Percentiles rank a stretch among this genome's conserved stretches.
phyloP scores from a whole-genome alignment of 1,139 yeast species.

The Pneumocystis wakefieldiae region DNA sequence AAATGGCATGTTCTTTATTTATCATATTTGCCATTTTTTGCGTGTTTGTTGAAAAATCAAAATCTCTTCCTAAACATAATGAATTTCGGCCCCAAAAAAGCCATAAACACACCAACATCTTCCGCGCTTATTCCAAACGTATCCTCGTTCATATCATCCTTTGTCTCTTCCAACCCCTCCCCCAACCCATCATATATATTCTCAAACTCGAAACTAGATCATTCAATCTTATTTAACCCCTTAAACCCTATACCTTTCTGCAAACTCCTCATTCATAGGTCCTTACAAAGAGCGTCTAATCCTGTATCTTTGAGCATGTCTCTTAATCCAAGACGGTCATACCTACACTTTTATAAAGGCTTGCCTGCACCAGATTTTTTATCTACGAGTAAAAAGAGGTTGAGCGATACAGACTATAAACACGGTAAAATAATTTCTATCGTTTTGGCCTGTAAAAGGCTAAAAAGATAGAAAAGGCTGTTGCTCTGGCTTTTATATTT shows the following conservation, averaged over 20 bases:
- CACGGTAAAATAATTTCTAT: too few species aligned
- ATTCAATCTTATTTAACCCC: too few species aligned
- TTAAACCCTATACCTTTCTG: not conserved
- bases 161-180: conserved; percentile 49
- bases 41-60: conserved; percentile 46
- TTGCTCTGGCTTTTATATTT: too few species aligned
- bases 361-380: too few species aligned
- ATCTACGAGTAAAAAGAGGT: too few species aligned
- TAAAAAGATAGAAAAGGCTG: too few species aligned
- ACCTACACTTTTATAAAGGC: too few species aligned
- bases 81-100: not conserved
- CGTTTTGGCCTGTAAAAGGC: too few species aligned
- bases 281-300: not conserved
- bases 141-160: conserved; percentile 72
- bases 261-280: not conserved
- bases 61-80: conserved; percentile 40
- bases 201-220: conserved; percentile 32
- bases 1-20: conserved; percentile 22
- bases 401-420: too few species aligned
- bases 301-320: not conserved
- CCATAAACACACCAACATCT: conserved; percentile 23
- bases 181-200: conserved; percentile 75
- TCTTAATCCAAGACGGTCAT: not conserved
- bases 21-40: conserved; percentile 26
- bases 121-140: conserved; percentile 59